These are phyloP conservation scores for Medicago arabica DNA, from an alignment of 306 rosid species.

Conservation along the genomic window DNA sequence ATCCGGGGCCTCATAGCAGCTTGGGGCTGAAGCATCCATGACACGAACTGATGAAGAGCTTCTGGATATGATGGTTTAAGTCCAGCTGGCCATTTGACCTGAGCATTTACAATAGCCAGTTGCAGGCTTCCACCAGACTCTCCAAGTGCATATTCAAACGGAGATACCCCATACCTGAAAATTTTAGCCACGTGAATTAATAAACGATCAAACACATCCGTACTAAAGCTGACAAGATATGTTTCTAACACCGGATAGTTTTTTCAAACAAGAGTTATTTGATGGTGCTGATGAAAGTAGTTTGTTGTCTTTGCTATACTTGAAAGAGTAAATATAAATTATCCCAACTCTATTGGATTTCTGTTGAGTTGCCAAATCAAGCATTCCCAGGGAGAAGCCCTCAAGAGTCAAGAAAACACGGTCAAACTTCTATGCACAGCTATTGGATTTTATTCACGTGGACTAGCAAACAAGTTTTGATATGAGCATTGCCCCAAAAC, in stretches of 20 bases:
- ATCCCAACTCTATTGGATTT: conserved; percentile 15
- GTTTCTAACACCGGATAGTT: not conserved
- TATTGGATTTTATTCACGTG: conserved; percentile 12
- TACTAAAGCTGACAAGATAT: conserved; percentile 25
- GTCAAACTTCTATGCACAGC: conserved; percentile 12
- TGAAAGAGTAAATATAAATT: conserved; percentile 17
- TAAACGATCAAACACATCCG: conserved; percentile 11
- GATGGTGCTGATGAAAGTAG: conserved; percentile 8
- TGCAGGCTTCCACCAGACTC: conserved; percentile 99
- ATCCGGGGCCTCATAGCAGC: conserved; percentile 84
- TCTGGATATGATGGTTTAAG: conserved; percentile 89
- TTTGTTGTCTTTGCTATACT: conserved; percentile 9
- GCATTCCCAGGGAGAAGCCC: conserved; percentile 21
- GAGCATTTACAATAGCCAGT: conserved; percentile 86
- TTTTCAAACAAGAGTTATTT: conserved; percentile 4
- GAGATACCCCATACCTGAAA: conserved; percentile 92
- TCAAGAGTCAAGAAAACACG: conserved; percentile 7
- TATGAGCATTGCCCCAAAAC: conserved; percentile 15
- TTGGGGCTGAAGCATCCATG: conserved; percentile 99
- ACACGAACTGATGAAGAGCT: conserved; percentile 89
- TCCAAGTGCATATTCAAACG: conserved; percentile 96
- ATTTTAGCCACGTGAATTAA: conserved; percentile 31
- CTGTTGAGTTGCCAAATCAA: conserved; percentile 26
- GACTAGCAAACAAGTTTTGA: conserved; percentile 10
- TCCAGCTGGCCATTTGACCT: conserved; percentile 90